Percentiles rank a stretch among this genome's conserved stretches.
These are phyloP conservation scores for Salix viminalis DNA, from an alignment of 345 rosid genomes.

Conservation along the genomic window DNA sequence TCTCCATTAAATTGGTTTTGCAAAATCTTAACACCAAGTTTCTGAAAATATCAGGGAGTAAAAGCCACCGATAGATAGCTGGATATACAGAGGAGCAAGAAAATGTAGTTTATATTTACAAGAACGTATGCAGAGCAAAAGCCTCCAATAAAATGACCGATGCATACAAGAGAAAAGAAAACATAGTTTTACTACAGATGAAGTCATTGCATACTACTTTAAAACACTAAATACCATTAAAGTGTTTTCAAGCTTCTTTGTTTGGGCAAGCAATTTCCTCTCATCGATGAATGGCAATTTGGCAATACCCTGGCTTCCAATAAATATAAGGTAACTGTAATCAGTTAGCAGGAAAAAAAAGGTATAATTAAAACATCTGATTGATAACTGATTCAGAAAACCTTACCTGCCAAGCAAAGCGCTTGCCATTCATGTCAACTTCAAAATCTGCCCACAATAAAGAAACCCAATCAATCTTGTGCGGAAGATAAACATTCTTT, in stretches of 20 bases:
- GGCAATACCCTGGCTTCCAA: slow-evolving; percentile 68
- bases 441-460: slow-evolving; percentile 67
- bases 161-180: not conserved
- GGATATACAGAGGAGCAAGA: not conserved
- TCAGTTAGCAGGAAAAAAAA: not conserved
- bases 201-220: not conserved
- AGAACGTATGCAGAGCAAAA: not conserved
- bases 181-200: not conserved
- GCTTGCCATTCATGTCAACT: slow-evolving; percentile 97
- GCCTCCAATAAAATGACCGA: not conserved
- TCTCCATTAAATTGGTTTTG: not conserved
- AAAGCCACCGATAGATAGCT: not conserved
- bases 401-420: slow-evolving; percentile 93
- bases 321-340: slow-evolving; percentile 11
- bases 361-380: not conserved
- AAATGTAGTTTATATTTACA: not conserved
- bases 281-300: slow-evolving; percentile 95
- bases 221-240: slow-evolving; percentile 57
- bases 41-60: not conserved
- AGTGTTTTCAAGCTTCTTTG: slow-evolving; percentile 73
- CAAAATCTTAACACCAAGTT: not conserved
- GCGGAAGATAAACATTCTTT: not conserved
- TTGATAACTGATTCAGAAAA: not conserved
- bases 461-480: not conserved
- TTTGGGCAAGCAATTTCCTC: slow-evolving; percentile 64